Conservation (phyloP, 1,284 basidiomycete species). For the Chondrostereum purpureum region DNA sequence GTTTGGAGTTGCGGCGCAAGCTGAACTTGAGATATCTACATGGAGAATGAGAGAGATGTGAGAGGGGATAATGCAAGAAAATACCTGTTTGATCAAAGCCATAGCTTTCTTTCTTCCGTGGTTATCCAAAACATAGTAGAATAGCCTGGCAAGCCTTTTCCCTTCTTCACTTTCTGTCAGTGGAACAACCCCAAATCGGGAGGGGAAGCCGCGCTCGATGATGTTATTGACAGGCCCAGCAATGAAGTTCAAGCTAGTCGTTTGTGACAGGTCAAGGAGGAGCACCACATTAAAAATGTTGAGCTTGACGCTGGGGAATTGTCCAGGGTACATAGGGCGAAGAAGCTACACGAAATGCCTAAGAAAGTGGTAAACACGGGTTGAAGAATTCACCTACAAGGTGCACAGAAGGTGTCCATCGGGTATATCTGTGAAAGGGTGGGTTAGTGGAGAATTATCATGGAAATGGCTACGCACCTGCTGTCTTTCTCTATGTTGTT, state of each 20-base stretch:
- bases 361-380: conserved; percentile 9
- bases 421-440: conserved; percentile 37
- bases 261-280: conserved; percentile 69
- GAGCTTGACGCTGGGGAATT: conserved; percentile 62
- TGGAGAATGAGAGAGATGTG: neutral
- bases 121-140: conserved; percentile 60
- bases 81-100: conserved; percentile 52
- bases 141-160: conserved; percentile 62
- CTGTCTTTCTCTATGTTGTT: conserved; percentile 87
- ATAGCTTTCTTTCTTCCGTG: conserved; percentile 61
- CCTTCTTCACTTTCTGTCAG: conserved; percentile 56
- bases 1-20: conserved; percentile 25
- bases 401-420: conserved; percentile 45
- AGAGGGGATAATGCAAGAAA: conserved; percentile 12
- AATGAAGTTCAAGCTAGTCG: conserved; percentile 56
- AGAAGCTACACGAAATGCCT: conserved; percentile 45
- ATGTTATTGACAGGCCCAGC: conserved; percentile 57
- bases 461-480: no score
- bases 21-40: conserved; percentile 31
- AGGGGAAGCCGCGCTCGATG: conserved; percentile 66
- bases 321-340: conserved; percentile 67
- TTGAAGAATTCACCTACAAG: conserved; percentile 31
- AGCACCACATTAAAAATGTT: conserved; percentile 83
- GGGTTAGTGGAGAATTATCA: conserved; percentile 1
- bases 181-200: conserved; percentile 83